phyloP scores from a whole-genome alignment of 345 rosid species.

The Euphorbia peplus region DNA sequence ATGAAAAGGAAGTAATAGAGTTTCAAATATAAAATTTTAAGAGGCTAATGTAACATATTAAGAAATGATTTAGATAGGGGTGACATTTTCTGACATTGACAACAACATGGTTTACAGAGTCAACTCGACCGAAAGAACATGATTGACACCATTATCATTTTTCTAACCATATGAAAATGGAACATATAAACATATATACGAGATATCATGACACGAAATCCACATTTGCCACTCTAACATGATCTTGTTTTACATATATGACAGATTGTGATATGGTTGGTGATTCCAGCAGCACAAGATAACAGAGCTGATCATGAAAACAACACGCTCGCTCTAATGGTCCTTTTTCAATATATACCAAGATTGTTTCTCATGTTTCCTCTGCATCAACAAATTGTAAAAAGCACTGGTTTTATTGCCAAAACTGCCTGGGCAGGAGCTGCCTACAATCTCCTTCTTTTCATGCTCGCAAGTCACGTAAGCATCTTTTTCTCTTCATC shows the following conservation, averaged over 20 bases:
- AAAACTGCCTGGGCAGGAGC: constrained; percentile 42
- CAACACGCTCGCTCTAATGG: constrained; percentile 17
- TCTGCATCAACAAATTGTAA: constrained; percentile 25
- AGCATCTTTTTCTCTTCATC: not conserved
- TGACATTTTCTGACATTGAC: too few relatives aligned
- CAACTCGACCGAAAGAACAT: too few relatives aligned
- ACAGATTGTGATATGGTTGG: constrained; percentile 30
- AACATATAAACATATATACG: too few relatives aligned
- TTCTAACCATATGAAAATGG: too few relatives aligned
- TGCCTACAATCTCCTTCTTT: constrained; percentile 35
- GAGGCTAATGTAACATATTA: too few relatives aligned
- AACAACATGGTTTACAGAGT: too few relatives aligned
- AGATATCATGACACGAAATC: too few relatives aligned
- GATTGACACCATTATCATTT: too few relatives aligned
- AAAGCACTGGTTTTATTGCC: constrained; percentile 29
- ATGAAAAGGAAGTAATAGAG: too few relatives aligned
- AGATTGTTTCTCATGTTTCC: constrained; percentile 29
- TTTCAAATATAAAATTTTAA: too few relatives aligned
- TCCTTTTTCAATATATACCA: constrained; percentile 31
- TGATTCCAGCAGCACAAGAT: constrained; percentile 21
- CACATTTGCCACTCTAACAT: not conserved
- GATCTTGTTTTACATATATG: too few relatives aligned
- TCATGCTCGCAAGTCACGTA: constrained; percentile 39
- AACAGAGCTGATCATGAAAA: constrained; percentile 14
- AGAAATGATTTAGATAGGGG: too few relatives aligned